Percentiles rank a stretch among this genome's conserved stretches.
Conservation (phyloP, 805 yeast genomes). For the Wickerhamiella kurtzmanii region DNA sequence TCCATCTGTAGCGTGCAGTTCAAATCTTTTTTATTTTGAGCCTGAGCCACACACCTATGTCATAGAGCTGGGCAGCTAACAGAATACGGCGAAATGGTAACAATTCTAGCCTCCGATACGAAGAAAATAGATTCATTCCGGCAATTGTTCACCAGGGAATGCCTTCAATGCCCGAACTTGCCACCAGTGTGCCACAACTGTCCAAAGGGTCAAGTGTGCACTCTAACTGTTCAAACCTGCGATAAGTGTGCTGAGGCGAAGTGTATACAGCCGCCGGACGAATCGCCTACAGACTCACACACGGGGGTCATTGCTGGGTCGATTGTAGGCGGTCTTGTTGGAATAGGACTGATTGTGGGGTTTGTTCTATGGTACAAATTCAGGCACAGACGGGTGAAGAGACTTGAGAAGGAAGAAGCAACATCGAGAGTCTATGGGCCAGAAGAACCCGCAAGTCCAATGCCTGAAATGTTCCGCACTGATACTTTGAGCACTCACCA, state of each 20-base stretch:
- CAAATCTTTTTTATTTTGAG: no score
- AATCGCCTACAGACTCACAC: constrained; percentile 17
- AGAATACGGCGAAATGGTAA: no score
- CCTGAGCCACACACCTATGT: neutral
- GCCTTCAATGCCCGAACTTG: constrained; percentile 25
- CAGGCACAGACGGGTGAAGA: constrained; percentile 8
- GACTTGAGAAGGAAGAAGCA: constrained; percentile 3
- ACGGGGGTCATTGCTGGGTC: constrained; percentile 63
- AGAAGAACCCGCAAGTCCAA: neutral
- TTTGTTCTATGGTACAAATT: constrained; percentile 13
- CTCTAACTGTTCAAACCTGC: constrained; percentile 44
- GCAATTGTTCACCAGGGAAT: constrained; percentile 12
- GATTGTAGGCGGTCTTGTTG: constrained; percentile 48
- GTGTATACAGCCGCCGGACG: constrained; percentile 26
- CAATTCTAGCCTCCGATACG: neutral
- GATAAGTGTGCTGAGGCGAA: constrained; percentile 40
- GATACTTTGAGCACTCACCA: neutral
- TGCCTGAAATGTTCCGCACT: neutral
- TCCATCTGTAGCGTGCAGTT: no score
- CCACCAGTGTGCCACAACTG: constrained; percentile 43
- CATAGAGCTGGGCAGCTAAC: no score
- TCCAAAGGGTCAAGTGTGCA: constrained; percentile 39
- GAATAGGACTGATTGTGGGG: constrained; percentile 29
- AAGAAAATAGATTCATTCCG: neutral
- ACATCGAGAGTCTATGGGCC: neutral